Conservation (phyloP, 257 asterid species). For the Hygrophila difformis region DNA sequence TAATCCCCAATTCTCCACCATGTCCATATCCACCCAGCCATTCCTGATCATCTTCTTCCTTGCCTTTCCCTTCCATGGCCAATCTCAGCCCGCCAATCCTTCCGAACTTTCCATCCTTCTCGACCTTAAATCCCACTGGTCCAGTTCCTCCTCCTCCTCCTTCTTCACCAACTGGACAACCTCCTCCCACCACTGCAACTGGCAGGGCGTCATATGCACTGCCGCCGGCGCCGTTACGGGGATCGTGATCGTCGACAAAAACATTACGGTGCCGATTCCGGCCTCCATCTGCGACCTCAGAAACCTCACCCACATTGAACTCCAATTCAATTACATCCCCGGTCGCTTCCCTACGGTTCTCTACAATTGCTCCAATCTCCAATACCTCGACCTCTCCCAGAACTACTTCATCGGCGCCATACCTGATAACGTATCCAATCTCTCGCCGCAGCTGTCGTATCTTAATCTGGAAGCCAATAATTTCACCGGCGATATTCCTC, state of each 20-base stretch:
- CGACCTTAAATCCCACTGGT: slow-evolving; percentile 46
- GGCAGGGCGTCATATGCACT: slow-evolving; percentile 69
- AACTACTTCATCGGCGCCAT: slow-evolving; percentile 43
- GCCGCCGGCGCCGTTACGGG: slow-evolving; percentile 32
- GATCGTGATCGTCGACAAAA: slow-evolving; percentile 14
- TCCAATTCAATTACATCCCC: slow-evolving; percentile 28
- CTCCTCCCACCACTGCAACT: slow-evolving; percentile 54
- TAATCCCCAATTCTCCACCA: too few relatives aligned
- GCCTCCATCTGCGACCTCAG: slow-evolving; percentile 41
- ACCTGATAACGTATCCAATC: slow-evolving; percentile 41
- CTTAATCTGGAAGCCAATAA: slow-evolving; percentile 38
- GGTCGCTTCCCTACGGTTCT: slow-evolving; percentile 39
- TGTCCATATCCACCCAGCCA: too few relatives aligned
- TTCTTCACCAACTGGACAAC: slow-evolving; percentile 49
- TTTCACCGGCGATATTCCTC: slow-evolving; percentile 59
- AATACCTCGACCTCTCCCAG: slow-evolving; percentile 45
- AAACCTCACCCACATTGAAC: slow-evolving; percentile 40
- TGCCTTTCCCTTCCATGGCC: slow-evolving; percentile 32
- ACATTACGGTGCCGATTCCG: slow-evolving; percentile 35
- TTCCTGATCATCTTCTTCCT: slow-evolving; percentile 20
- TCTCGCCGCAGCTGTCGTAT: slow-evolving; percentile 32
- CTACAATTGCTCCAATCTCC: slow-evolving; percentile 40
- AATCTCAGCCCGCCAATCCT: slow-evolving; percentile 26
- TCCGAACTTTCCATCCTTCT: slow-evolving; percentile 41
- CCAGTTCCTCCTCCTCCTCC: slow-evolving; percentile 43